Evolutionary conservation across 176 grass and related monocot species (phyloP).

Genomic region (Lolium perenne): DNA sequence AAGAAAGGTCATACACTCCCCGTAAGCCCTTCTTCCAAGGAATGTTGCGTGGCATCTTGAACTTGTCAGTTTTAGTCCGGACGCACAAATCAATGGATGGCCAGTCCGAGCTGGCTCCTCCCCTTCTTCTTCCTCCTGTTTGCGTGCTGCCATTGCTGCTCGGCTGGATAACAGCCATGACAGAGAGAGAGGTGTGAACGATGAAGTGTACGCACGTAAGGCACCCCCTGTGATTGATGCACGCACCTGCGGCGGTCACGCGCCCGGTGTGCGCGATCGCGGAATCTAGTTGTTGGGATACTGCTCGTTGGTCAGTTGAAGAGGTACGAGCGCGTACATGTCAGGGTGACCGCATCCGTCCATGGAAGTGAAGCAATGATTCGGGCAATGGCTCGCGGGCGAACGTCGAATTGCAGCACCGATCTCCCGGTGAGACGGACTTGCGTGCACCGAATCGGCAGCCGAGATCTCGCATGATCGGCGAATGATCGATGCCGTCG

Average conservation of each 20-base stretch:
- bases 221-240: neutral
- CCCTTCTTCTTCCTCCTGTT: neutral
- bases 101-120: neutral
- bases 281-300: conserved; percentile 60
- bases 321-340: neutral
- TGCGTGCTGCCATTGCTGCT: neutral
- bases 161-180: conserved; percentile 32
- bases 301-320: neutral
- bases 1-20: neutral
- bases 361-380: neutral
- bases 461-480: neutral
- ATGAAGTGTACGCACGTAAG: neutral
- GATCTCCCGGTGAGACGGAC: no score
- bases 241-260: conserved; percentile 37
- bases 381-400: no score
- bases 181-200: conserved; percentile 9
- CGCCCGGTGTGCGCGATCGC: conserved; percentile 28
- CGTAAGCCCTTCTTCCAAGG: neutral
- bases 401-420: no score
- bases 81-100: no score
- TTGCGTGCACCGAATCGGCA: no score
- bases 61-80: conserved; percentile 4
- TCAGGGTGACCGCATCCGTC: neutral
- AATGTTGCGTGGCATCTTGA: conserved; percentile 31
- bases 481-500: neutral